A percentile compares a stretch with the other conserved stretches of the same genome.
Conservation (phyloP, 257 asterid species). For the Voacanga thouarsii region DNA sequence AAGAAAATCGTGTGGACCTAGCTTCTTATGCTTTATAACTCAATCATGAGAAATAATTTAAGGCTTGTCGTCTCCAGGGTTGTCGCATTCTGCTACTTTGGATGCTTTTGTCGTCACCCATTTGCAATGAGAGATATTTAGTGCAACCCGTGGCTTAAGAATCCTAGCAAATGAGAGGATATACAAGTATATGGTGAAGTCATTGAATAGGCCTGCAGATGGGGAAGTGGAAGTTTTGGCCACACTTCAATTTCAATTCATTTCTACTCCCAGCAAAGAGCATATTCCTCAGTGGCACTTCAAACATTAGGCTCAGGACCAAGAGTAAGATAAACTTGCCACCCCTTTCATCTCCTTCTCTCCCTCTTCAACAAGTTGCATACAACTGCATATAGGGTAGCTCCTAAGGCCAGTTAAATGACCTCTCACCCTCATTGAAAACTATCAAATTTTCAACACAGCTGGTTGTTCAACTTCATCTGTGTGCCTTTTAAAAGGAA, state of each 20-base stretch:
- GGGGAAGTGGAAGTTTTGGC: slow-evolving; percentile 41
- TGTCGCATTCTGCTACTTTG: slow-evolving; percentile 30
- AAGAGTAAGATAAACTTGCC: slow-evolving; percentile 33
- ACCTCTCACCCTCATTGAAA: no score
- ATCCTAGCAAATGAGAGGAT: neutral
- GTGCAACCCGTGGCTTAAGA: neutral
- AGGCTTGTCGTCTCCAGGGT: neutral
- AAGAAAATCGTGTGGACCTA: no score
- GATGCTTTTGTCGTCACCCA: slow-evolving; percentile 22
- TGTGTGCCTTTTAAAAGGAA: no score
- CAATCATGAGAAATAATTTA: no score
- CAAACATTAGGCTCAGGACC: slow-evolving; percentile 29
- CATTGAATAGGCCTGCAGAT: slow-evolving; percentile 24
- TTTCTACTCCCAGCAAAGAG: slow-evolving; percentile 35
- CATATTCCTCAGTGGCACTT: slow-evolving; percentile 24
- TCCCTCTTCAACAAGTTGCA: no score
- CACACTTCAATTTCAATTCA: slow-evolving; percentile 41
- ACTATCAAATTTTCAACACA: no score
- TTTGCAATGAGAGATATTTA: neutral
- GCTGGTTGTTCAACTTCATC: no score
- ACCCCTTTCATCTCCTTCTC: neutral
- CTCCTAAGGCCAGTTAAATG: no score
- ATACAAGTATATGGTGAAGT: slow-evolving; percentile 25
- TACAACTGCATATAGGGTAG: no score
- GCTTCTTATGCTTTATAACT: no score